Percentiles rank a stretch among this genome's conserved stretches.
phyloP scores from a whole-genome alignment of 768 basidiomycete genomes.

The Atractiella rhizophila region DNA sequence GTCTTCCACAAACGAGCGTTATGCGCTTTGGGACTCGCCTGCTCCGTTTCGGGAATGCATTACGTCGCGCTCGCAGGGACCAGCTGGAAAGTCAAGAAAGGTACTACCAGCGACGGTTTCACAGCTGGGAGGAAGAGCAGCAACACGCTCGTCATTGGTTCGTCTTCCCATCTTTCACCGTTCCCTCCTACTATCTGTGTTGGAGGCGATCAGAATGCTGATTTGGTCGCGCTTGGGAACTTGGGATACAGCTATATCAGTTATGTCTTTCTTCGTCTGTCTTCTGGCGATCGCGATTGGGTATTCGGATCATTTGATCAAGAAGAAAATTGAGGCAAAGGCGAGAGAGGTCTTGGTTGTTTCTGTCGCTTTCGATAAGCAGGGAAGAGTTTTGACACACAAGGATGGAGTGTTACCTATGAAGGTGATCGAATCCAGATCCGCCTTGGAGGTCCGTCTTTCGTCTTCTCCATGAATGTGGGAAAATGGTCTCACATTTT shows the following conservation, averaged over 20 bases:
- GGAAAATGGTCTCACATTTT: not conserved
- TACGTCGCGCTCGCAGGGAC: constrained; percentile 23
- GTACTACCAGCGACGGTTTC: constrained; percentile 9
- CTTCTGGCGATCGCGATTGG: constrained; percentile 18
- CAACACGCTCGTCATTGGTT: constrained; percentile 8
- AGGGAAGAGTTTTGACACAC: constrained; percentile 21
- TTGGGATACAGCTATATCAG: too few relatives aligned
- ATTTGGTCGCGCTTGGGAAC: too few relatives aligned
- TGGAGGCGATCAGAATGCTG: too few relatives aligned
- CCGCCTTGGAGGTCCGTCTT: not conserved
- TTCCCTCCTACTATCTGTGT: too few relatives aligned
- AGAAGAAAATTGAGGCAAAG: constrained; percentile 14
- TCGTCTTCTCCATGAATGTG: not conserved
- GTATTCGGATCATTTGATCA: constrained; percentile 14
- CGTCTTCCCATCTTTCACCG: too few relatives aligned
- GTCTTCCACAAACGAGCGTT: constrained; percentile 19
- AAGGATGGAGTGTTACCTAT: constrained; percentile 22
- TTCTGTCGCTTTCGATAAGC: constrained; percentile 20
- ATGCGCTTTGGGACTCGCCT: constrained; percentile 18
- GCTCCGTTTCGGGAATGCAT: constrained; percentile 23
- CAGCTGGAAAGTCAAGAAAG: too few relatives aligned
- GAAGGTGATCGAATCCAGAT: constrained; percentile 21
- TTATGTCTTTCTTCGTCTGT: constrained; percentile 22
- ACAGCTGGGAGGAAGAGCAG: constrained; percentile 1
- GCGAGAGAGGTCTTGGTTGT: constrained; percentile 21